Evolutionary conservation across 164 flowering plant genomes (phyloP).

Genomic region (Aristolochia californica): DNA sequence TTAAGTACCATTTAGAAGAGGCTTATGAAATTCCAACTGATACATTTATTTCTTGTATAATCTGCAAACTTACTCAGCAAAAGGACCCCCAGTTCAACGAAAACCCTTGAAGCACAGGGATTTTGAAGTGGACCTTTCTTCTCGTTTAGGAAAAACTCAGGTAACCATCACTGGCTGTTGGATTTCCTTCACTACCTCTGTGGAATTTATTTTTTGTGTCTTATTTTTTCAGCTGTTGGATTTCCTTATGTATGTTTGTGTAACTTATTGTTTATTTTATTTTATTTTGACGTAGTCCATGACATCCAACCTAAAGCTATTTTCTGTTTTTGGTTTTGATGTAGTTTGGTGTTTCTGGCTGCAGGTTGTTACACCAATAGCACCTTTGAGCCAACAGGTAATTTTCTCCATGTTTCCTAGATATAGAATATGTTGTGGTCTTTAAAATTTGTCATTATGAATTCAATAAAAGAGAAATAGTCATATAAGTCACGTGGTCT

Average conservation of each 20-base stretch:
- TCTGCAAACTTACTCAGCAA: constrained; percentile 36
- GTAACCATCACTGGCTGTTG: constrained; percentile 17
- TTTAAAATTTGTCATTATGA: too few species aligned
- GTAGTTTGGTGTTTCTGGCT: constrained; percentile 6
- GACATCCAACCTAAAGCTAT: too few species aligned
- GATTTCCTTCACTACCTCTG: background rate
- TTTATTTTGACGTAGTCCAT: background rate
- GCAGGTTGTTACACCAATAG: constrained; percentile 95
- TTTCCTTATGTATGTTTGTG: background rate
- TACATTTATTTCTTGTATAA: background rate
- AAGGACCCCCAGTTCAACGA: constrained; percentile 89
- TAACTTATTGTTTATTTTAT: too few species aligned
- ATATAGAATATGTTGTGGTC: too few species aligned
- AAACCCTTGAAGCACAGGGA: constrained; percentile 95
- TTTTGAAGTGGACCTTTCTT: constrained; percentile 91
- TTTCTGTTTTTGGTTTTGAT: background rate
- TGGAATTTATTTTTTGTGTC: too few species aligned
- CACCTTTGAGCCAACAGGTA: constrained; percentile 98
- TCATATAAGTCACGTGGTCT: too few species aligned
- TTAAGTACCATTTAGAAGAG: background rate
- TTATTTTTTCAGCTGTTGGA: background rate
- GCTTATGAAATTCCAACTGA: background rate
- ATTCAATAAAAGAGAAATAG: too few species aligned
- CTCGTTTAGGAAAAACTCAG: constrained; percentile 97
- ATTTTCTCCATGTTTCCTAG: background rate